Evolutionary conservation across 2,329 filamentous ascomycete species (phyloP).

Genomic region (Cladobotryum protrusum): DNA sequence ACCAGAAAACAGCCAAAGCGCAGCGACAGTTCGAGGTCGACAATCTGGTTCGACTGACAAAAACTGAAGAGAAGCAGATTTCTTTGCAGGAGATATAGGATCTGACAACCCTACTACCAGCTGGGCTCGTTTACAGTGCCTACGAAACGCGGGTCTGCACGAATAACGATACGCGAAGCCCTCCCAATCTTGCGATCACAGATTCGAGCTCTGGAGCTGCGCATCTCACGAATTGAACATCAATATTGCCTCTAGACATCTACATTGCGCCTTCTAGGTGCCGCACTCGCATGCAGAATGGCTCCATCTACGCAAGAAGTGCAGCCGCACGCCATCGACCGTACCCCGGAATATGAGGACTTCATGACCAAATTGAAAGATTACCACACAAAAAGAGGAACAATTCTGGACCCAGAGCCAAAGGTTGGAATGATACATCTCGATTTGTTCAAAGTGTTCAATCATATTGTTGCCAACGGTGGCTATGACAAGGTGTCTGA

Average conservation of each 20-base stretch:
- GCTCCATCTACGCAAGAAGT: constrained; percentile 27
- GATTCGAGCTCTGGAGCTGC: neutral
- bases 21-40: constrained; percentile 1
- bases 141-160: neutral
- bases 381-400: constrained; percentile 76
- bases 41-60: neutral
- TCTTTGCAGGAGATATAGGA: neutral
- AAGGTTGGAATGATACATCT: constrained; percentile 72
- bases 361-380: constrained; percentile 68
- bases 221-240: neutral
- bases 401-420: constrained; percentile 70
- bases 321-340: constrained; percentile 44
- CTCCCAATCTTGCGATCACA: neutral
- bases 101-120: neutral
- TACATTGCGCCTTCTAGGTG: too few species aligned
- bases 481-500: constrained; percentile 81
- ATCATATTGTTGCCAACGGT: constrained; percentile 66
- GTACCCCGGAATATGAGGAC: constrained; percentile 65
- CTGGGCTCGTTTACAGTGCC: neutral
- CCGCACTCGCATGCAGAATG: neutral
- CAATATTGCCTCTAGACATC: too few species aligned
- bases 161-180: constrained; percentile 2
- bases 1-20: neutral
- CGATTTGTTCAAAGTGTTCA: constrained; percentile 73
- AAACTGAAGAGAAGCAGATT: neutral